Conservation (phyloP, 306 rosid species). For the Canavalia ensiformis region DNA sequence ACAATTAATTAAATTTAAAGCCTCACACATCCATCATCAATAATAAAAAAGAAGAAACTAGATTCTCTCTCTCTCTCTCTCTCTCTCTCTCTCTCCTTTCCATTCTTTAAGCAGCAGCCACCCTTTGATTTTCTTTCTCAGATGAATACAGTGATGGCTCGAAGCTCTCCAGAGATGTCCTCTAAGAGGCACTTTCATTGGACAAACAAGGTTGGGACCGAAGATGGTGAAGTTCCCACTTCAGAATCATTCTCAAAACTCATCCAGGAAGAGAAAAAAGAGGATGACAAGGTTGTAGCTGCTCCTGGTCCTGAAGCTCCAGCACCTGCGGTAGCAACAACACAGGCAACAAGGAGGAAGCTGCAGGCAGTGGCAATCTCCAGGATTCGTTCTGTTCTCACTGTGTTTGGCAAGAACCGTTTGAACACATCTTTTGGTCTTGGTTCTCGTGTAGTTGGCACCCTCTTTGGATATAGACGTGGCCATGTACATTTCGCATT, state of each 20-base stretch:
- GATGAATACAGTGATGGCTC: constrained; percentile 70
- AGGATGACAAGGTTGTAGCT: constrained; percentile 38
- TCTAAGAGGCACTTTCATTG: constrained; percentile 92
- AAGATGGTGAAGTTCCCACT: constrained; percentile 62
- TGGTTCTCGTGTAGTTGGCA: constrained; percentile 81
- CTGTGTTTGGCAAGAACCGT: constrained; percentile 69
- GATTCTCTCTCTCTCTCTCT: constrained; percentile 39
- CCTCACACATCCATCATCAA: constrained; percentile 50
- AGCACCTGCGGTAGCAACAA: background rate
- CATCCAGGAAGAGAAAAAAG: constrained; percentile 47
- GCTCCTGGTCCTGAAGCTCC: constrained; percentile 11
- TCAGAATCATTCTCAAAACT: constrained; percentile 57
- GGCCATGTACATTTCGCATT: constrained; percentile 92
- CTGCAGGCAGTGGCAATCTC: constrained; percentile 69
- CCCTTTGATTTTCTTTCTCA: constrained; percentile 49
- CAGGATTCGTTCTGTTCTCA: constrained; percentile 67
- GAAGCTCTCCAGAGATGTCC: constrained; percentile 65
- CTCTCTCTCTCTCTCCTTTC: constrained; percentile 39
- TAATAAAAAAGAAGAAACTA: constrained; percentile 48
- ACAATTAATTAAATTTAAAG: constrained; percentile 46
- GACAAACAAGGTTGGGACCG: constrained; percentile 77
- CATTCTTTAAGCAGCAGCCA: constrained; percentile 51
- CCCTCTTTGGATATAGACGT: constrained; percentile 82
- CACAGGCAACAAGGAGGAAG: constrained; percentile 59
- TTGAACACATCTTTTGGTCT: constrained; percentile 58